Percentiles rank a stretch among this genome's conserved stretches.
Evolutionary conservation across 2,329 filamentous ascomycete species (phyloP).

Genomic region (Botrytis fragariae): DNA sequence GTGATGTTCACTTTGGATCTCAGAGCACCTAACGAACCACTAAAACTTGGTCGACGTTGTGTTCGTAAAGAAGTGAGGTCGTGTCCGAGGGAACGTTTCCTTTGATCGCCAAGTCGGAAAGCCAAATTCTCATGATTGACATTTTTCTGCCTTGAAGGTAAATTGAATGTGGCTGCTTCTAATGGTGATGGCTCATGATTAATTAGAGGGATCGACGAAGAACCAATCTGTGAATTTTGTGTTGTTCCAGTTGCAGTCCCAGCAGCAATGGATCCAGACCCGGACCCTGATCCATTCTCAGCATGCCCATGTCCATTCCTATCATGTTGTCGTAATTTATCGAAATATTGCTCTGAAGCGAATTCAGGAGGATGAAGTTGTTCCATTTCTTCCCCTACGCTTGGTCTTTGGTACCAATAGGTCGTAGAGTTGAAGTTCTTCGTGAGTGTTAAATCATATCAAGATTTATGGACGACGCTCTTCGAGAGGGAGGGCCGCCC

Average conservation of each 20-base stretch:
- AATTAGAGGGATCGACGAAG: conserved; percentile 15
- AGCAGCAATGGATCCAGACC: background rate
- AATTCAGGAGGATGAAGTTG: conserved; percentile 64
- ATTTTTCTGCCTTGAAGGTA: conserved; percentile 34
- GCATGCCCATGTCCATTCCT: conserved; percentile 41
- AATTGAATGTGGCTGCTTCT: conserved; percentile 32
- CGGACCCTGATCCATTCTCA: conserved; percentile 30
- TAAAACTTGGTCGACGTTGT: conserved; percentile 37
- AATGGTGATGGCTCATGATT: conserved; percentile 21
- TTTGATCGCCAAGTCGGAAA: conserved; percentile 35
- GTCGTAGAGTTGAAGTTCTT: conserved; percentile 30
- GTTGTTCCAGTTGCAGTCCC: conserved; percentile 32
- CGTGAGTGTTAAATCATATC: conserved; percentile 35
- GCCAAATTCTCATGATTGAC: conserved; percentile 26
- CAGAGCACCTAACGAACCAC: conserved; percentile 36
- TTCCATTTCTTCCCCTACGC: conserved; percentile 49
- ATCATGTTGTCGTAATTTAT: conserved; percentile 57
- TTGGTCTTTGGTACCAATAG: conserved; percentile 36
- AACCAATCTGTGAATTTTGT: conserved; percentile 23
- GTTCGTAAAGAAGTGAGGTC: conserved; percentile 35
- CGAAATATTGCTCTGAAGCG: conserved; percentile 62
- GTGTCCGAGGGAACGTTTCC: conserved; percentile 38
- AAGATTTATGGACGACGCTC: conserved; percentile 28
- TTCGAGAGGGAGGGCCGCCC: conserved; percentile 26
- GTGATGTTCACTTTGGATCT: conserved; percentile 35